Base-by-base conservation (phyloP, 768 basidiomycete species). In the Leccinum subtestaceum region DNA sequence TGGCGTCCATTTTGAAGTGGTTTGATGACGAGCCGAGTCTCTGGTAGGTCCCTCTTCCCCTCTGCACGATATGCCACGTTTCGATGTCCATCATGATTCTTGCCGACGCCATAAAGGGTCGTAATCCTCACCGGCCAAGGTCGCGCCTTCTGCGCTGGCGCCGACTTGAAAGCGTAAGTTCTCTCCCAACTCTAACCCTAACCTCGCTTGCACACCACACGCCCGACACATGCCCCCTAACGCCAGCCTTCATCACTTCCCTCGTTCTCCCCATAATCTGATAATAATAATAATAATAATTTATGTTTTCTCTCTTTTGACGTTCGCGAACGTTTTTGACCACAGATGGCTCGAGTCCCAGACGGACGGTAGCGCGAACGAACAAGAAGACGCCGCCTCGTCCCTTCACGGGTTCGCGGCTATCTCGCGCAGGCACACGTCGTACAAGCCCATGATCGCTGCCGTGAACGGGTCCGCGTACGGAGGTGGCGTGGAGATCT, bases 381-480 rank as follows among this genome's bases (percentile, higher is more conserved):
- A 87, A 63, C 80, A 79, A 61, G 76, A 81, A 62, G 54, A 63
- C 23, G 54, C 79, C 11, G 71, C 74, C 0, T 59, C 70, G 2
- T 76, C 80, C 25, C 57, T 75, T 1, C 73, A 87, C 60, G 89
- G 91, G 5, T 92, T 93, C 70, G 91, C 81, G 1, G 82, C 87
- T 36, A 74, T 93, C 40, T 92, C 90, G 2, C 82, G 88, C 25
- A 80, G 91, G 4, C 79, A 77, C 43, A 70, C 70, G 36, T 82
- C 83, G 1, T 77, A 72, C 60, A 93, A 93, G 67, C 89, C 89
- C 6, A 82, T 91, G 53, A 87, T 93, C 50, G 91, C 91, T 12
- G 91, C 91, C 3, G 90, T 91, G 1, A 82, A 85, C 58, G 91
- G 91, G n/a, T 81, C 85, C 31, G 83, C 86, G 0, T 83, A 82